A percentile compares a stretch with the other conserved stretches of the same genome.
Evolutionary conservation across 805 yeast genomes (phyloP).

Genomic region (Ogataea trehaloabstinens): DNA sequence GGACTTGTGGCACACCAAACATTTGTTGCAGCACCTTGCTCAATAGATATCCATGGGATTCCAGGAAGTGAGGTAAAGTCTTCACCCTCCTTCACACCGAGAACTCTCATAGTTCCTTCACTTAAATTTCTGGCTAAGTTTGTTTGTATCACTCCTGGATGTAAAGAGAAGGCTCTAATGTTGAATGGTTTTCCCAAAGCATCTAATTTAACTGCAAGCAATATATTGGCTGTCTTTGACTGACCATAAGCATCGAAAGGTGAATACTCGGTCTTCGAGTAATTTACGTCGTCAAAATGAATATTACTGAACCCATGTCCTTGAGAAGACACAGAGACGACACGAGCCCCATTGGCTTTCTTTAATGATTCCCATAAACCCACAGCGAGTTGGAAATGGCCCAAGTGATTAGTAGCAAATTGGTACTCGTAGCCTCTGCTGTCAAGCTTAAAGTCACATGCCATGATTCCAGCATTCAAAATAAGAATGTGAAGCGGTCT

Average conservation of each 20-base stretch:
- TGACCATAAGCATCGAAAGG: constrained; percentile 7
- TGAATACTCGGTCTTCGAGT: background rate
- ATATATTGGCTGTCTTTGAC: constrained; percentile 6
- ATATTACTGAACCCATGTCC: constrained; percentile 4
- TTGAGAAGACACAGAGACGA: constrained; percentile 2
- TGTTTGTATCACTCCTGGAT: constrained; percentile 7
- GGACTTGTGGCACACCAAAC: constrained; percentile 7
- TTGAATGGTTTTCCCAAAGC: constrained; percentile 3
- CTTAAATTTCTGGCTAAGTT: constrained; percentile 5
- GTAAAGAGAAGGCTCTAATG: constrained; percentile 6
- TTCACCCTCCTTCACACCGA: background rate
- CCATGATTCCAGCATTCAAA: constrained; percentile 8
- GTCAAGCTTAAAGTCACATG: constrained; percentile 2
- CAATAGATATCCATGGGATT: constrained; percentile 1
- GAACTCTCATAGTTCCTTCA: background rate
- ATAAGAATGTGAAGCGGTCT: constrained; percentile 8
- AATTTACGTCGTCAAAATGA: constrained; percentile 4
- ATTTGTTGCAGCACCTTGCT: constrained; percentile 5
- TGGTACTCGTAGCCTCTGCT: constrained; percentile 4
- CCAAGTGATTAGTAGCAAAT: constrained; percentile 5
- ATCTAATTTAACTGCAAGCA: constrained; percentile 6
- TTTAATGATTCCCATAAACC: constrained; percentile 4
- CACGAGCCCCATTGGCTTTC: constrained; percentile 6
- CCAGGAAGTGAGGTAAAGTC: too few species aligned
- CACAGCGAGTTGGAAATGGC: constrained; percentile 4